Evolutionary conservation across 2,329 filamentous ascomycete genomes (phyloP).

Genomic region (Paecilomyces variotii): DNA sequence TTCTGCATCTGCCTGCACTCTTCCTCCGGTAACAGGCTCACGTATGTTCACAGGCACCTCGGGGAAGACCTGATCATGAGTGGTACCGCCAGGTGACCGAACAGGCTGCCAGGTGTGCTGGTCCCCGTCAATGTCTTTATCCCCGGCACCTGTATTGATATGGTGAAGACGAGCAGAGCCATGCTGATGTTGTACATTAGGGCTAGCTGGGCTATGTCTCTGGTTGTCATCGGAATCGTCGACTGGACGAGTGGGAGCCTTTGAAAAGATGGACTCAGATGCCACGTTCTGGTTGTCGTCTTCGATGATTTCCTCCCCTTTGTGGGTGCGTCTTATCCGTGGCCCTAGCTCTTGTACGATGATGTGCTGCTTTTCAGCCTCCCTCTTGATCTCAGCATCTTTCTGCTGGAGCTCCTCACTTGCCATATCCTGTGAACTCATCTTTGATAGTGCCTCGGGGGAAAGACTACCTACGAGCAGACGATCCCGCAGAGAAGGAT

Average conservation of each 20-base stretch:
- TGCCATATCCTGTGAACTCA: slow-evolving; percentile 85
- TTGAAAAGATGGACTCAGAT: slow-evolving; percentile 41
- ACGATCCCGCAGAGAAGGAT: slow-evolving; percentile 66
- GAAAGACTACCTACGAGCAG: slow-evolving; percentile 66
- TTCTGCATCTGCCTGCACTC: slow-evolving; percentile 64
- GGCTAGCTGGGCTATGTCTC: slow-evolving; percentile 19
- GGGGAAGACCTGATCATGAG: slow-evolving; percentile 36
- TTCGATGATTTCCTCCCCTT: slow-evolving; percentile 85
- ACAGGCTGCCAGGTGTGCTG: slow-evolving; percentile 79
- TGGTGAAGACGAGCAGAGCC: slow-evolving; percentile 18
- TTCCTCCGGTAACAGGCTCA: slow-evolving; percentile 36
- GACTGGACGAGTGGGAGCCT: slow-evolving; percentile 38
- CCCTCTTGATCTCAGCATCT: slow-evolving; percentile 48
- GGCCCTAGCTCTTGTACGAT: slow-evolving; percentile 69
- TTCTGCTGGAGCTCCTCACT: slow-evolving; percentile 74
- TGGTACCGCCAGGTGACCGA: slow-evolving; percentile 57
- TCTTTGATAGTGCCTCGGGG: slow-evolving; percentile 70
- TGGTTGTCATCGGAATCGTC: slow-evolving; percentile 21
- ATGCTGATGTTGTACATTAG: slow-evolving; percentile 13
- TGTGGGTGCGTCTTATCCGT: slow-evolving; percentile 81
- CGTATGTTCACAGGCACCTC: slow-evolving; percentile 30
- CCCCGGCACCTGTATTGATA: slow-evolving; percentile 30
- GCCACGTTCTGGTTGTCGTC: slow-evolving; percentile 51
- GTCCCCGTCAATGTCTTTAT: slow-evolving; percentile 50
- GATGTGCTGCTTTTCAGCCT: slow-evolving; percentile 60